Evolutionary conservation across 208 protist genomes (phyloP).

Genomic region (Acanthamoeba divionensis): DNA sequence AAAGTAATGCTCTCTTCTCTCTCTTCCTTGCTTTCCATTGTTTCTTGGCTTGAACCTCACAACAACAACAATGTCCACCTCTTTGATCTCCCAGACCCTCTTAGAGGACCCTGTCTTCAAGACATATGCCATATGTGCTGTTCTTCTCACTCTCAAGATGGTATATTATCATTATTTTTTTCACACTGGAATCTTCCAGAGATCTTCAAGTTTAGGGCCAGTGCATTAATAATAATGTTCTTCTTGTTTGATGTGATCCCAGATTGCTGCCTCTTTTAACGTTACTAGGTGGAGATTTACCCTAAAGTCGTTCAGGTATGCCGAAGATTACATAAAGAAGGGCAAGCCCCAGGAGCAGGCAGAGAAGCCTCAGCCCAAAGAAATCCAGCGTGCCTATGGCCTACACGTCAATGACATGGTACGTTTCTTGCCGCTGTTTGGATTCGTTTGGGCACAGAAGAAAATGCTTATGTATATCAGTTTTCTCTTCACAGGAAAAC

Average conservation of each 20-base stretch:
- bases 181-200: not conserved
- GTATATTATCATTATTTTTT: not conserved
- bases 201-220: not conserved
- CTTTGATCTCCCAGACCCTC: not conserved
- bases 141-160: not conserved
- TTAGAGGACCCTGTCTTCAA: not conserved
- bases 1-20: no score
- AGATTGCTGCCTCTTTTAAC: not conserved
- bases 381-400: not conserved
- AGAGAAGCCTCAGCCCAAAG: not conserved
- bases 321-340: not conserved
- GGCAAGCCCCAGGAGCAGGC: not conserved
- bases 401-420: conserved; percentile 33
- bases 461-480: no score
- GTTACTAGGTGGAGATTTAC: not conserved
- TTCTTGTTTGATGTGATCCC: not conserved
- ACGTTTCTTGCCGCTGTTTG: no score
- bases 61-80: no score
- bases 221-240: not conserved
- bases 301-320: not conserved
- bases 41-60: no score
- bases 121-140: not conserved
- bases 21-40: no score
- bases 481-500: no score
- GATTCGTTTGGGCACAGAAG: no score